Percentiles rank a stretch among this genome's conserved stretches.
Evolutionary conservation across 2,329 filamentous ascomycete genomes (phyloP).

Genomic region (Epichloe sylvatica): DNA sequence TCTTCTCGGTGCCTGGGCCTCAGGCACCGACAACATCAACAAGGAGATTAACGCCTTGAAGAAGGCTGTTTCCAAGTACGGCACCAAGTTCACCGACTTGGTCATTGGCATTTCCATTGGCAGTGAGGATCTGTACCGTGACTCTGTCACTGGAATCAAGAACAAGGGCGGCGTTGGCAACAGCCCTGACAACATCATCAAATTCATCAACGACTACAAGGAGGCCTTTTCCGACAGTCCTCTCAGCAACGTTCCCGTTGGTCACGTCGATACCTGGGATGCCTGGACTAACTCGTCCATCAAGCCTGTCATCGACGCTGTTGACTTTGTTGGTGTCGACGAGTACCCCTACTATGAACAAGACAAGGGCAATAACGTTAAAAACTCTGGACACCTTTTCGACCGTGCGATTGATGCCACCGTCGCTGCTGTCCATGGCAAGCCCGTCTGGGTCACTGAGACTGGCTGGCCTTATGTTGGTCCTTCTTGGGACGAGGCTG

Average conservation of each 20-base stretch:
- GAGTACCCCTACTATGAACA: slow-evolving; percentile 55
- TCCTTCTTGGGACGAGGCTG: slow-evolving; percentile 37
- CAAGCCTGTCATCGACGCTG: slow-evolving; percentile 43
- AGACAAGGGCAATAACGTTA: slow-evolving; percentile 40
- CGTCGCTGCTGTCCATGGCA: slow-evolving; percentile 31
- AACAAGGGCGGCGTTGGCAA: slow-evolving; percentile 49
- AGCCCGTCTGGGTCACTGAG: slow-evolving; percentile 49
- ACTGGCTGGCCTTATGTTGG: slow-evolving; percentile 51
- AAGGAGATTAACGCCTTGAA: slow-evolving; percentile 48
- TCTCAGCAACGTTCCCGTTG: slow-evolving; percentile 37
- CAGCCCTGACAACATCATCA: slow-evolving; percentile 42
- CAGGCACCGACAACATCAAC: slow-evolving; percentile 38
- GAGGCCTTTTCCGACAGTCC: slow-evolving; percentile 35
- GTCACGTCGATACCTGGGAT: slow-evolving; percentile 58
- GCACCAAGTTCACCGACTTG: slow-evolving; percentile 37
- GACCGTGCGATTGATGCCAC: slow-evolving; percentile 32
- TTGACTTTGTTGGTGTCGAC: slow-evolving; percentile 52
- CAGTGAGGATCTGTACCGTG: slow-evolving; percentile 53
- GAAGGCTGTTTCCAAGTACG: slow-evolving; percentile 39
- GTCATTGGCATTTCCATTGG: slow-evolving; percentile 53
- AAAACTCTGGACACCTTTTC: slow-evolving; percentile 41
- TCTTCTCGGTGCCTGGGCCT: slow-evolving; percentile 52
- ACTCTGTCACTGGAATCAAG: slow-evolving; percentile 44
- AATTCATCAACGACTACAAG: slow-evolving; percentile 53
- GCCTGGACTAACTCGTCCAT: slow-evolving; percentile 46